Base-by-base conservation (phyloP, 352 stramenopile genomes). In the Phytopythium helicoides region DNA sequence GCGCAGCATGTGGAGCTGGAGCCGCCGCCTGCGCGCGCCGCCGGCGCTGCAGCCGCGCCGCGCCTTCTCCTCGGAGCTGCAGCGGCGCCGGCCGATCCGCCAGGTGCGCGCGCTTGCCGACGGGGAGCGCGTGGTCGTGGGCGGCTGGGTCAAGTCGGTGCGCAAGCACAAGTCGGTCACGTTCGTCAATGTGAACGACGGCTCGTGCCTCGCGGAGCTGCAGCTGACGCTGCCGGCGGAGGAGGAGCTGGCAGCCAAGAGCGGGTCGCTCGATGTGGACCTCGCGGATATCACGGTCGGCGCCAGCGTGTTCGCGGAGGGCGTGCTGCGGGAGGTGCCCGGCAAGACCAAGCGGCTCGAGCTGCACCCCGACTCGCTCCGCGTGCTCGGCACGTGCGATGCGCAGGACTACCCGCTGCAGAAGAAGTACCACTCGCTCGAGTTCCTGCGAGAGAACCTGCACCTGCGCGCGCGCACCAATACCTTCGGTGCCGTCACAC, bases 341-440 rank as follows among this genome's bases (percentile, higher is more conserved):
- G 66, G 89, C 55, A 70, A 97, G 89, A 63, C 96, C 89, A 87
- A 75, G 45, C 71, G 80, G n/a, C 63, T 98, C 25, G 96, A 99
- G 79, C 63, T 99, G 26, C 82, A 95, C 35, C 92, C 89, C 3
- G 64, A 73, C 15, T 76, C 62, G 38, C 71, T 97, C 4, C 52
- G 92, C 21, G 70, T 99, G 33, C 75, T 99, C 15, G 96, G 96
- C 31, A 71, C 81, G 42, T 99, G 94, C 71, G 92, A 97, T 28
- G 73, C 73, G 12, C 77, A 97, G 50, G 78, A 63, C n/a, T 99
- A 98, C 54, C 97, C 97, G 25, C 75, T 99, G 19, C 95, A 98
- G 48, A 99, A 99, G 82, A 99, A 99, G 71, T 92, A 96, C 58
- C 96, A 99, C 67, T 96, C 94, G 23, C 75, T 99, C 18, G 97